These are phyloP conservation scores for Cyberlindnera petersonii DNA, from an alignment of 805 yeast species.

Conservation along the genomic window DNA sequence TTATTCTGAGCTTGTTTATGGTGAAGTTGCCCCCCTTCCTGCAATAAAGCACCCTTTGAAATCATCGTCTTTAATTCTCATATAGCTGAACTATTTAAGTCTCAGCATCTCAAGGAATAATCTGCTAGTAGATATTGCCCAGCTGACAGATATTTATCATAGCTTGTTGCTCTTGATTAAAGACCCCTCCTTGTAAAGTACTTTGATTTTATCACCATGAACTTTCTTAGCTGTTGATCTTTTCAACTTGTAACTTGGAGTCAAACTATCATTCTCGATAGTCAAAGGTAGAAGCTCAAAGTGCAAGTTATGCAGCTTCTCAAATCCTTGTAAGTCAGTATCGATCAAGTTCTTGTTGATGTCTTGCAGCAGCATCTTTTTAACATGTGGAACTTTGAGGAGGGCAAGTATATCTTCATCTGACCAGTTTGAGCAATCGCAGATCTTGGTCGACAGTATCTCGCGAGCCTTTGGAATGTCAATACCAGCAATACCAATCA, in stretches of 20 bases:
- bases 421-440: constrained; percentile 6
- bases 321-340: constrained; percentile 45
- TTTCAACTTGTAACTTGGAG: constrained; percentile 61
- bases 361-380: constrained; percentile 6
- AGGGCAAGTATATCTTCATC: constrained; percentile 11
- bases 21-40: too few species aligned
- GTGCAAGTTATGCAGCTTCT: constrained; percentile 51
- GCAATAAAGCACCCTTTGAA: too few species aligned
- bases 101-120: too few species aligned
- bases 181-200: constrained; percentile 47
- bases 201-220: constrained; percentile 37
- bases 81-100: too few species aligned
- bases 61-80: too few species aligned
- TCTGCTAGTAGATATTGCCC: not conserved
- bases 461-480: constrained; percentile 32
- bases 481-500: constrained; percentile 54
- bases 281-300: constrained; percentile 57
- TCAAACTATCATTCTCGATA: constrained; percentile 53
- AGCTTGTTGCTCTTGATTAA: constrained; percentile 16
- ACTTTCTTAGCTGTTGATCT: constrained; percentile 45
- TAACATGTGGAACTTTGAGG: constrained; percentile 10
- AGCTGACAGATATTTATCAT: not conserved
- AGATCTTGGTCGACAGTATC: not conserved
- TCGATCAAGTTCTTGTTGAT: constrained; percentile 9
- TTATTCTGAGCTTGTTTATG: too few species aligned